A percentile compares a stretch with the other conserved stretches of the same genome.
phyloP scores from a whole-genome alignment of 163 green algal species.

The Scenedesmus sp. region DNA sequence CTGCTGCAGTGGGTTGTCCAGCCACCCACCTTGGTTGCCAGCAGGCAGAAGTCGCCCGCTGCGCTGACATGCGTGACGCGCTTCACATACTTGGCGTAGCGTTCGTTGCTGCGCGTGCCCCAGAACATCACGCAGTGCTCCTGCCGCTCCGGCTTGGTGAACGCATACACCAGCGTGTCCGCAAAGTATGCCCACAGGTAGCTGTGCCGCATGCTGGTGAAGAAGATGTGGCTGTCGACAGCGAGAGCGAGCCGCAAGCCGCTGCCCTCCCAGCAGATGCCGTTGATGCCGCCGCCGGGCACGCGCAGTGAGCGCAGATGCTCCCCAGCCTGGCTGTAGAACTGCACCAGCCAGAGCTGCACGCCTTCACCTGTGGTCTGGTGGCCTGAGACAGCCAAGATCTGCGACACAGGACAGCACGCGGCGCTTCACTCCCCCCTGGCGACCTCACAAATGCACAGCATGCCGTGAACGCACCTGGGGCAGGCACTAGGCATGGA shows the following conservation, averaged over 20 bases:
- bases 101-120: constrained; percentile 76
- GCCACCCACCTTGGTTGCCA: constrained; percentile 69
- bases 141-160: constrained; percentile 74
- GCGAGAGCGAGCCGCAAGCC: constrained; percentile 80
- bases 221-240: constrained; percentile 86
- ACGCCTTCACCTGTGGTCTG: constrained; percentile 55
- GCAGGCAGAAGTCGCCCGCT: constrained; percentile 79
- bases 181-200: constrained; percentile 64
- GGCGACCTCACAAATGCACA: too few species aligned
- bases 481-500: not conserved
- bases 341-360: constrained; percentile 71
- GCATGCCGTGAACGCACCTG: too few species aligned
- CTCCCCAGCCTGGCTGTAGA: constrained; percentile 76
- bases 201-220: constrained; percentile 78
- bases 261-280: constrained; percentile 82
- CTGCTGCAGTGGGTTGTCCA: constrained; percentile 39
- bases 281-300: constrained; percentile 66
- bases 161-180: constrained; percentile 87
- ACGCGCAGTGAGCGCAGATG: constrained; percentile 84
- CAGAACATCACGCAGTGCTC: constrained; percentile 89
- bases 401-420: constrained; percentile 31
- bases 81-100: constrained; percentile 80
- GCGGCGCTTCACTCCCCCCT: not conserved
- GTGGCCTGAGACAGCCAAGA: constrained; percentile 79
- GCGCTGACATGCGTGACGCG: constrained; percentile 78